Evolutionary conservation across 306 rosid species (phyloP), one percentile per base, ranked within the genome.

Genomic region (Prunus kanzakura): DNA sequence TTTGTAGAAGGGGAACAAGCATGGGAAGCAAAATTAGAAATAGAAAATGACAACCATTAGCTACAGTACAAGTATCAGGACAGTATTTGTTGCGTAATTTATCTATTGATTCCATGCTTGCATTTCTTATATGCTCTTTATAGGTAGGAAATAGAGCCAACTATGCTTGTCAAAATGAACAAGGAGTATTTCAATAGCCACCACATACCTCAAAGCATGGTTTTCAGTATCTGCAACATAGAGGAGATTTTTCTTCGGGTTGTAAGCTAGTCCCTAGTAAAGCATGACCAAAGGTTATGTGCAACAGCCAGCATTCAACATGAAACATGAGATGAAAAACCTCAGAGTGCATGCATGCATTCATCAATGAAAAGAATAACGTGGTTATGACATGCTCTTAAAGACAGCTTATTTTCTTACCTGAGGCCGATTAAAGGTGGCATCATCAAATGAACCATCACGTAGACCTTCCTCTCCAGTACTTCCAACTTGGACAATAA

Each of bases 191-290:
- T 75, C 75, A 74, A 75, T 75, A 85, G 72, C 71, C 73, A 65
- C 78, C 45, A 50, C 25, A 22, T 87, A 94, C 98, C 98, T 94
- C 82, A 94, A 81, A 83, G 98, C 96, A 87, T 94, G 98, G 81
- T 94, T 94, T 85, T 92, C 97, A 16, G 98, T 92, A 81, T 94
- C 97, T 46, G 98, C 97, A 58, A 94, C 96, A 80, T 94, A 94
- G 67, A 94, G 96, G 74, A 85, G 62, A 80, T 92, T 94, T 83
- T 88, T 86, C 92, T 85, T 94, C 73, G 95, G 84, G 85, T 90
- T 94, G 84, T 94, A 94, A 80, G 95, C 95, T 82, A 94, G 87
- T 77, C 98, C 98, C 98, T 94, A 78, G 77, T 81, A 77, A 74
- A 82, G 72, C 62, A 71, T 57, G 82, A 75, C 76, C 73, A 30